Evolutionary conservation across 2,329 filamentous ascomycete genomes (phyloP).

Genomic region (Cyphellophora europaea): DNA sequence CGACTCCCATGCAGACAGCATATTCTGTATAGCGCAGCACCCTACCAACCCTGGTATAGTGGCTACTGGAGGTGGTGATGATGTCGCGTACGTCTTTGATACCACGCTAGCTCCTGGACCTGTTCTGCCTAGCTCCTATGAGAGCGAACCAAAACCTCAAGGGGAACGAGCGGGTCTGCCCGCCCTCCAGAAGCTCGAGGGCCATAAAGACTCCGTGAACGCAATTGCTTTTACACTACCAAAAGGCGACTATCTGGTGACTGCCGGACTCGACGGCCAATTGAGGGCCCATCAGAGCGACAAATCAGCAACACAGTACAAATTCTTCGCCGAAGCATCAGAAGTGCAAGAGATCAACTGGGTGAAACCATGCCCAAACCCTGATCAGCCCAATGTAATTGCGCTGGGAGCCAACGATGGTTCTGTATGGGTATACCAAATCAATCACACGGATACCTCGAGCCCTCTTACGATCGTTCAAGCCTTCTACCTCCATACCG

Average conservation of each 20-base stretch:
- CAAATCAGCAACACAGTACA: conserved; percentile 43
- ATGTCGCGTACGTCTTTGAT: conserved; percentile 81
- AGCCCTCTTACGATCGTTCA: conserved; percentile 71
- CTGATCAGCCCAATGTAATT: conserved; percentile 65
- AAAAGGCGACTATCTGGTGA: conserved; percentile 73
- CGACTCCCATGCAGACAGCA: conserved; percentile 78
- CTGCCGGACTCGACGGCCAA: conserved; percentile 77
- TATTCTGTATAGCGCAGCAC: conserved; percentile 93
- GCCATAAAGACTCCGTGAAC: conserved; percentile 87
- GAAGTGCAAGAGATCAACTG: conserved; percentile 96
- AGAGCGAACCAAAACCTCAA: conserved; percentile 52
- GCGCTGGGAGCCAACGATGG: conserved; percentile 85
- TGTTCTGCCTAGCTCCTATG: conserved; percentile 67
- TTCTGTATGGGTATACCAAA: conserved; percentile 90
- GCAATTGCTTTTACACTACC: conserved; percentile 76
- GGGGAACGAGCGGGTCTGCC: conserved; percentile 52
- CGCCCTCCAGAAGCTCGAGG: conserved; percentile 67
- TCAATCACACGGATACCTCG: conserved; percentile 56
- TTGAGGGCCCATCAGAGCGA: conserved; percentile 59
- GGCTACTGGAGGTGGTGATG: conserved; percentile 78
- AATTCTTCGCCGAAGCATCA: conserved; percentile 65
- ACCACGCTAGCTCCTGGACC: conserved; percentile 51
- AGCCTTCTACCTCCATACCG: conserved; percentile 86
- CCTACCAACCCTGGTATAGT: conserved; percentile 68
- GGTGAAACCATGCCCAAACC: conserved; percentile 65